A percentile compares a stretch with the other conserved stretches of the same genome.
Evolutionary conservation across 1,284 basidiomycete genomes (phyloP).

Genomic region (Kalmanozyma brasiliensis): DNA sequence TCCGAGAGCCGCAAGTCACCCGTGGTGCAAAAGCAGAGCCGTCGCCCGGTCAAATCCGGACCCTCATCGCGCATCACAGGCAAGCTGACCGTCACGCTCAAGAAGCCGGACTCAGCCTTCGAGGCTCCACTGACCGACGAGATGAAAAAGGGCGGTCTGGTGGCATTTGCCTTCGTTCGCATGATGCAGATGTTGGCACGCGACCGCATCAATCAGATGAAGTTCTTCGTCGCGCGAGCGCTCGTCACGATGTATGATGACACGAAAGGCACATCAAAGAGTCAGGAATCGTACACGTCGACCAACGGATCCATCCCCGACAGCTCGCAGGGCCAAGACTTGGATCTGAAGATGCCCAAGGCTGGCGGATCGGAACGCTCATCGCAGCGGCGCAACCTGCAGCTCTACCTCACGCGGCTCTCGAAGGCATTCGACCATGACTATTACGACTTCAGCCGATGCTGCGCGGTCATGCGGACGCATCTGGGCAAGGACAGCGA

Average conservation of each 20-base stretch:
- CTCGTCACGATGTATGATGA: constrained; percentile 3
- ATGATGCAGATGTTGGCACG: constrained; percentile 28
- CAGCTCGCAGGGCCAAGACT: too few relatives aligned
- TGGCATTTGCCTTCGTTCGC: constrained; percentile 19
- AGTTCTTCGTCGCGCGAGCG: constrained; percentile 27
- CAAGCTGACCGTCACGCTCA: neutral
- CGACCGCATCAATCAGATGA: constrained; percentile 36
- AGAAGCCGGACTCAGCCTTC: neutral
- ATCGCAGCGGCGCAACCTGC: constrained; percentile 1
- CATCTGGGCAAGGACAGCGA: constrained; percentile 14
- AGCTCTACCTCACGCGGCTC: constrained; percentile 15
- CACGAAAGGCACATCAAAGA: neutral
- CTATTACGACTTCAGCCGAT: constrained; percentile 15
- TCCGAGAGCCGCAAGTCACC: constrained; percentile 10
- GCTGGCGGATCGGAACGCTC: neutral
- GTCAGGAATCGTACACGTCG: neutral
- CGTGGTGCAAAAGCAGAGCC: constrained; percentile 14
- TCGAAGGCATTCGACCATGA: constrained; percentile 32
- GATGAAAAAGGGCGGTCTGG: constrained; percentile 23
- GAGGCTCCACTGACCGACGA: constrained; percentile 11
- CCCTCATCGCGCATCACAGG: neutral
- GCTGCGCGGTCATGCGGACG: constrained; percentile 26
- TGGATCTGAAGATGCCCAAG: neutral
- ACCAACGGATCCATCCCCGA: neutral
- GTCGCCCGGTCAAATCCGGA: constrained; percentile 6